Conservation (phyloP, 2,329 filamentous ascomycete genomes). For the Fusarium vanettenii region DNA sequence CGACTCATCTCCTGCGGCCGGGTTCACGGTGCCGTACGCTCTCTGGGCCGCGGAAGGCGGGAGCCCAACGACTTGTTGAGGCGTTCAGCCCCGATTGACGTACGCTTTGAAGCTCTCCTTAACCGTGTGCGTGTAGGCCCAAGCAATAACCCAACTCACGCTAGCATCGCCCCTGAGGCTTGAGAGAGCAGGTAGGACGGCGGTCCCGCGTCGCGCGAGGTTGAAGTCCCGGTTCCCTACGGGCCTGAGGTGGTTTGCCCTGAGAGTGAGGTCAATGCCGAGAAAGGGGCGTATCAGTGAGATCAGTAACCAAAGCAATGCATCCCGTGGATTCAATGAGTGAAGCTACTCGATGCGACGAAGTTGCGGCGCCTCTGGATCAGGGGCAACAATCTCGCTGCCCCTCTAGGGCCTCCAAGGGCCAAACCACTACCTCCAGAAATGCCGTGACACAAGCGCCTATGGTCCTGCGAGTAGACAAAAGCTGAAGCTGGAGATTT, state of each 20-base stretch:
- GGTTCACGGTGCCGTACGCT: not conserved
- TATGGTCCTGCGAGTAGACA: conserved; percentile 18
- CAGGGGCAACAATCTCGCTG: not conserved
- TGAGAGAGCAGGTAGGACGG: conserved; percentile 18
- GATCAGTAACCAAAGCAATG: not conserved
- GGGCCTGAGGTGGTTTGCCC: conserved; percentile 32
- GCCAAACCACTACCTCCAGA: not conserved
- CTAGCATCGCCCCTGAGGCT: not conserved
- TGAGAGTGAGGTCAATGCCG: conserved; percentile 35
- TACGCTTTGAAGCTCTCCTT: conserved; percentile 23
- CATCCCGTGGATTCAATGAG: not conserved
- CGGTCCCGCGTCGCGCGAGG: not conserved
- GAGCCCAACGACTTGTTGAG: not conserved
- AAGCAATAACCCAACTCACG: not conserved
- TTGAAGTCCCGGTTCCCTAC: conserved; percentile 21
- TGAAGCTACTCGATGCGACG: conserved; percentile 22
- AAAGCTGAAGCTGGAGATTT: conserved; percentile 18
- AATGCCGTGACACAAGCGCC: conserved; percentile 9
- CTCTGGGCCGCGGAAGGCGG: not conserved
- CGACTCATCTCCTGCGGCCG: conserved; percentile 4
- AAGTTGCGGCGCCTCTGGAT: conserved; percentile 27
- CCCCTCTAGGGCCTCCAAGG: not conserved
- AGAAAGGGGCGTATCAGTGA: conserved; percentile 9
- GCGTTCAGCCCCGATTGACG: conserved; percentile 33
- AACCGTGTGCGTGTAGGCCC: conserved; percentile 20